A percentile compares a stretch with the other conserved stretches of the same genome.
Conservation (phyloP, 805 yeast genomes). For the Hanseniaspora pseudoguilliermondii region DNA sequence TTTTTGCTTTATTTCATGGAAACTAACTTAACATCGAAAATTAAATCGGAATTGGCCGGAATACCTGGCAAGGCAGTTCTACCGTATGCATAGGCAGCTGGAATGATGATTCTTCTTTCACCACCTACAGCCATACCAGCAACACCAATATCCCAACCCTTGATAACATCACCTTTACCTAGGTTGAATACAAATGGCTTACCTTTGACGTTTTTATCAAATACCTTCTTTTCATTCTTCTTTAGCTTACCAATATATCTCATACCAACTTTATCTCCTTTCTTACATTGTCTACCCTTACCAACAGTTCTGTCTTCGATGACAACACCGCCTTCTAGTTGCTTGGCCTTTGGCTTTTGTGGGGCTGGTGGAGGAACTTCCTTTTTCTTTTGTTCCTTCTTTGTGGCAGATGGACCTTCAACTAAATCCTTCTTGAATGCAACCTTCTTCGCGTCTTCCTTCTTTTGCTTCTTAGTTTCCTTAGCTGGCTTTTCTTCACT, state of each 20-base stretch:
- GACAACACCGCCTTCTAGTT: conserved; percentile 82
- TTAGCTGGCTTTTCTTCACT: conserved; percentile 20
- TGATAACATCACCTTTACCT: conserved; percentile 96
- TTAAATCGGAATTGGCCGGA: conserved; percentile 93
- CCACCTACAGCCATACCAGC: conserved; percentile 98
- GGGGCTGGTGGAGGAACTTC: conserved; percentile 17
- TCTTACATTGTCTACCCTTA: conserved; percentile 75
- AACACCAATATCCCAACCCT: conserved; percentile 98
- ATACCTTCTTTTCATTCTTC: conserved; percentile 68
- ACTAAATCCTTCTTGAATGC: conserved; percentile 19
- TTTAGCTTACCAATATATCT: conserved; percentile 95
- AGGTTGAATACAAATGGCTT: conserved; percentile 84
- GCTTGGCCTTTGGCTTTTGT: conserved; percentile 47
- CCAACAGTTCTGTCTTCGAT: conserved; percentile 88
- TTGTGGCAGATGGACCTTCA: conserved; percentile 9
- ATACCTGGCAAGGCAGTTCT: conserved; percentile 88
- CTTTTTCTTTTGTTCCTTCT: conserved; percentile 13
- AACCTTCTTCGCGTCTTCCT: conserved; percentile 30
- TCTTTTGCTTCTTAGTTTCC: conserved; percentile 29
- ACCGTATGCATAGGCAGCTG: conserved; percentile 95
- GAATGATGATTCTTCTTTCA: conserved; percentile 93
- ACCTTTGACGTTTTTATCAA: conserved; percentile 94
- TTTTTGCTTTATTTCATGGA: conserved; percentile 51
- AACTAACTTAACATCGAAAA: conserved; percentile 90
- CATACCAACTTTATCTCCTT: conserved; percentile 84